Evolutionary conservation across 208 protist genomes (phyloP), one percentile per base, ranked within the genome.

Genomic region (Acanthamoeba comandoni): DNA sequence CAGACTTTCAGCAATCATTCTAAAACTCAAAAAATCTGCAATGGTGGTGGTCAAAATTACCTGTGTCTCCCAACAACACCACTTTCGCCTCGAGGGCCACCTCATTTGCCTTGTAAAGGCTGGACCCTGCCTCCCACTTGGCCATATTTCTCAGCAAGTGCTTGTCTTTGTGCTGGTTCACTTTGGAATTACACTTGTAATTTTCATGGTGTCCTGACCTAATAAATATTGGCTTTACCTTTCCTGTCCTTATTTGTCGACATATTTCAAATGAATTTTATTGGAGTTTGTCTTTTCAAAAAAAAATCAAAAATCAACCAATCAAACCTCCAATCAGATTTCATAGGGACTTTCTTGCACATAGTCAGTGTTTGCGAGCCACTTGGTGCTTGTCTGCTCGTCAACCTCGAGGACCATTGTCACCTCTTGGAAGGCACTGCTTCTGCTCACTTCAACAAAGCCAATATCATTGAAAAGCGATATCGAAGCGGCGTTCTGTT

Each of bases 341-440:
- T 43, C 35, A 43, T 43, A 43, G 35, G 35, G 35, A 43, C 35
- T 5, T 43, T 43, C 35, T 43, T 43, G 35, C 5, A 5, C 5
- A 5, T 43, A 43, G 35, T 1, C 1, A 43, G 35, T n/a, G 35
- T 43, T 43, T 43, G 1, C 35, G 35, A 43, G 35, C 35, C 35
- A 43, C 35, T 43, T 43, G 2, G 35, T 64, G 2, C 53, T n/a
- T 29, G 51, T 31, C 17, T 13, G 15, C 9, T 5, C 58, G 19
- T 71, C 60, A 12, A 89, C 29, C 9, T 22, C 58, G 15, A 70
- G 48, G 5, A 58, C 80, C 80, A 89, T 67, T 15, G 58, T 89
- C 17, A 89, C 80, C 58, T 89, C 80, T 51, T 89, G 49, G n/a
- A 84, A 89, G 15, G 71, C n/a, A 43, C 60, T 55, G 80, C 80